Base-by-base conservation (phyloP, 2,329 filamentous ascomycete species). In the Capronia americana region DNA sequence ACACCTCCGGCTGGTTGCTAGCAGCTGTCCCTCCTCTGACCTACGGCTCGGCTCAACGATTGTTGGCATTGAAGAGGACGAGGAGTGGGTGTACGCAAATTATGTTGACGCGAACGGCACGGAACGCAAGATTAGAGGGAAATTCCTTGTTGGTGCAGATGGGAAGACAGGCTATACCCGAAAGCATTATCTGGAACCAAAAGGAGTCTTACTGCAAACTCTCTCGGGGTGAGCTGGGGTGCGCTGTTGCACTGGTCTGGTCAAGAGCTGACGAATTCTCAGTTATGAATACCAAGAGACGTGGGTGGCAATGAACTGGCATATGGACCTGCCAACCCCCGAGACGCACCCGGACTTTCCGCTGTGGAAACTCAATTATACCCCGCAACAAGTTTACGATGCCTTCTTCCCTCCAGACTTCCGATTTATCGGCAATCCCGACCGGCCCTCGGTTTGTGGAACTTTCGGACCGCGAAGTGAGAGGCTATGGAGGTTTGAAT, bases 231-330 rank as follows among this genome's bases (percentile, higher is more conserved):
- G 26, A 63, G 64, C 17, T 51, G 20, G 5, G 14, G 10, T 23
- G 14, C 20, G 17, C 23, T n/a, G 6, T 41, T 34, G 24, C 44
- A 34, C 14, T 14, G 14, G 17, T 8, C 14, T 20, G 28, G 17
- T 14, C 38, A 7, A 57, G 24, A 26, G 11, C 41, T 63, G 60
- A 56, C 60, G 34, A 24, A 44, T 10, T 6, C 20, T 23, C 41
- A 69, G 67, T 12, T 69, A 64, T 51, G 67, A 64, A 34, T 69
- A 69, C 38, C 61, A 76, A 32, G 74, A 76, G 48, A 76, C 73
- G 28, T 85, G 83, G 83, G 78, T 85, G 3, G 83, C 83, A 1
- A 71, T 80, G 3, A 85, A 85, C 63, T 77, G 80, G 68, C 66
- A 80, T 26, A 75, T 85, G 26, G 73, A 73, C 0, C 67, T 79